Percentiles rank a stretch among this genome's conserved stretches.
Evolutionary conservation across 805 yeast genomes (phyloP).

Genomic region (Brettanomyces nanus): DNA sequence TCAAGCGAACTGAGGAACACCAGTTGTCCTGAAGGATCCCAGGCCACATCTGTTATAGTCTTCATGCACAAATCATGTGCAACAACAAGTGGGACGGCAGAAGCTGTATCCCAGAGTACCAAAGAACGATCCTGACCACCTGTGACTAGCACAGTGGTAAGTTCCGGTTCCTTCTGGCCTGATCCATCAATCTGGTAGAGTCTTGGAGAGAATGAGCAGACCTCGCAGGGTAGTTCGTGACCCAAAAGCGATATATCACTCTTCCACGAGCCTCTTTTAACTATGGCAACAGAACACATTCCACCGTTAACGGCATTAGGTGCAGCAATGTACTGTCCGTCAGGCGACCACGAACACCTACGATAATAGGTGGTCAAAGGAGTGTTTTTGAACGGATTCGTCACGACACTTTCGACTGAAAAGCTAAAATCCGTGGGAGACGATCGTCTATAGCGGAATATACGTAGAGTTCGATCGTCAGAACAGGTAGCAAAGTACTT

Average conservation of each 20-base stretch:
- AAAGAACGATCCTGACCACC: conserved; percentile 91
- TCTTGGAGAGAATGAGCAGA: conserved; percentile 66
- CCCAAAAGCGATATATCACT: conserved; percentile 69
- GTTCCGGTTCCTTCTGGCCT: conserved; percentile 18
- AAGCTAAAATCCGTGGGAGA: conserved; percentile 67
- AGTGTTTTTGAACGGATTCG: conserved; percentile 79
- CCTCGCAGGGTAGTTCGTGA: conserved; percentile 82
- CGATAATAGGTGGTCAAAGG: conserved; percentile 90
- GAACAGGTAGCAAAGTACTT: conserved; percentile 96
- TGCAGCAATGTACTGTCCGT: conserved; percentile 78
- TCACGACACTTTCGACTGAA: conserved; percentile 74
- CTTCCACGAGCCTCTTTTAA: conserved; percentile 75
- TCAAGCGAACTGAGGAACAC: conserved; percentile 78
- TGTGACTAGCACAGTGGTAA: conserved; percentile 76
- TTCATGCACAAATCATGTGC: conserved; percentile 68
- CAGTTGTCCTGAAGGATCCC: conserved; percentile 76
- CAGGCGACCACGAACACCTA: conserved; percentile 85
- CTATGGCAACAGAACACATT: conserved; percentile 62
- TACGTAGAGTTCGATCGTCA: conserved; percentile 86
- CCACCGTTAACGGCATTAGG: conserved; percentile 86
- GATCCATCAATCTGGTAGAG: conserved; percentile 34
- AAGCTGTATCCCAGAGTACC: conserved; percentile 80
- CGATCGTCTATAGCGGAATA: conserved; percentile 71
- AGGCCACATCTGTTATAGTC: conserved; percentile 79
- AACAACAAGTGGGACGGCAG: conserved; percentile 70